Conservation (phyloP, 768 basidiomycete species). For the Suillus subalutaceus region DNA sequence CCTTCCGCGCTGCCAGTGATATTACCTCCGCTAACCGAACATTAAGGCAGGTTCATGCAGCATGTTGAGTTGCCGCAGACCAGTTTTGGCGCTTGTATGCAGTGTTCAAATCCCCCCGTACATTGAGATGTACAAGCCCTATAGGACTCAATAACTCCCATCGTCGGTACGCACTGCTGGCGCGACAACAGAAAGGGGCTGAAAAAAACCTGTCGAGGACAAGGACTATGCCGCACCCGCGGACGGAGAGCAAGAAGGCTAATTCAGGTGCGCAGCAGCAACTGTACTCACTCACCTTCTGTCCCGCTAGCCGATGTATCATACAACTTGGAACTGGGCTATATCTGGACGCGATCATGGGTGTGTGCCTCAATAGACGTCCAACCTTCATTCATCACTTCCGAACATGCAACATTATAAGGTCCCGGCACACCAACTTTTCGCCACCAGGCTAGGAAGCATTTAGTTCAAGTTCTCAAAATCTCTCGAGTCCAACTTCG, state of each 20-base stretch:
- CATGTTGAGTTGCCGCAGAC: background rate
- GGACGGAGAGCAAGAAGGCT: background rate
- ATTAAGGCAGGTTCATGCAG: background rate
- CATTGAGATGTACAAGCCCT: background rate
- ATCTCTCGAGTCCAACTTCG: background rate
- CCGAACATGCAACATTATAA: background rate
- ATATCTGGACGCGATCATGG: background rate
- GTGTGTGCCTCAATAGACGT: background rate
- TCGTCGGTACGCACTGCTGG: background rate
- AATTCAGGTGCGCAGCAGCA: background rate
- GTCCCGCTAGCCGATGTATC: background rate
- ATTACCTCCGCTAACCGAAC: background rate
- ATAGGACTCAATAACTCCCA: background rate
- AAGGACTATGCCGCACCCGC: background rate
- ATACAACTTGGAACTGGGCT: background rate
- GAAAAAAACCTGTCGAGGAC: background rate
- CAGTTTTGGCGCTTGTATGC: background rate
- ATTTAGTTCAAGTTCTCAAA: background rate
- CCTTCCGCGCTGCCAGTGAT: background rate
- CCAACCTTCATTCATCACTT: background rate
- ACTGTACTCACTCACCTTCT: background rate
- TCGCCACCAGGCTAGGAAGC: background rate
- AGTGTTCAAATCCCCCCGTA: background rate
- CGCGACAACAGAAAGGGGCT: background rate
- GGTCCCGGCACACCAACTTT: background rate